phyloP scores from a whole-genome alignment of 2,329 filamentous ascomycete species.

The Arthrobotrys pseudoclavata region DNA sequence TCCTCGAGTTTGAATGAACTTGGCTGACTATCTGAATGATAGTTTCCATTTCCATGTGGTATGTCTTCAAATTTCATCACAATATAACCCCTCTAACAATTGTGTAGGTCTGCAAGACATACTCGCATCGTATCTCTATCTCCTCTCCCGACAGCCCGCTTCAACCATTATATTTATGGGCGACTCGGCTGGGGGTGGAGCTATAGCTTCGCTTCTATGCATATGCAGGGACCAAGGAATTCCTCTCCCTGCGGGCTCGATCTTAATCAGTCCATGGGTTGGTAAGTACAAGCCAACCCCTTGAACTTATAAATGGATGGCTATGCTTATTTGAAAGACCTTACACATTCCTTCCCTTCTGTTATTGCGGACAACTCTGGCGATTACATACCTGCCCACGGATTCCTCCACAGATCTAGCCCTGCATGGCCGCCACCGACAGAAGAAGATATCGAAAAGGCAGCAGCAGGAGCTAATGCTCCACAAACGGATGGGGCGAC shows the following conservation, averaged over 20 bases:
- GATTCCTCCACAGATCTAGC: conserved; percentile 92
- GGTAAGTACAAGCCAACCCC: conserved; percentile 25
- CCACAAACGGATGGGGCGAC: background rate
- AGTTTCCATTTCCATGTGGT: conserved; percentile 91
- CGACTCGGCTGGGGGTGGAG: conserved; percentile 92
- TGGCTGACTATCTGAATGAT: conserved; percentile 67
- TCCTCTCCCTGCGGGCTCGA: conserved; percentile 87
- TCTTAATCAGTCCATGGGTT: conserved; percentile 95
- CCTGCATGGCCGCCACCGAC: conserved; percentile 93
- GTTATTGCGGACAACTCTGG: conserved; percentile 71
- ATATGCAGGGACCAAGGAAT: conserved; percentile 84
- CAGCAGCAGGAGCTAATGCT: conserved; percentile 66
- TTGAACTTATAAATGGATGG: background rate
- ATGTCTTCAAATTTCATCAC: background rate
- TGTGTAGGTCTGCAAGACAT: conserved; percentile 79
- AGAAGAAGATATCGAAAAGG: conserved; percentile 74
- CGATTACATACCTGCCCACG: conserved; percentile 89
- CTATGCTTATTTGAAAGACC: conserved; percentile 69
- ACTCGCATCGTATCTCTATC: conserved; percentile 85
- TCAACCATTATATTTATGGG: conserved; percentile 88
- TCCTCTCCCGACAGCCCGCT: conserved; percentile 81
- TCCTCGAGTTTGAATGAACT: background rate
- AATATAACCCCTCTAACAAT: conserved; percentile 19
- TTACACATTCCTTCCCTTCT: conserved; percentile 95
- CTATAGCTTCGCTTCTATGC: conserved; percentile 85